These are phyloP conservation scores for Starmera quercuum DNA, from an alignment of 805 yeast genomes.

Conservation along the genomic window DNA sequence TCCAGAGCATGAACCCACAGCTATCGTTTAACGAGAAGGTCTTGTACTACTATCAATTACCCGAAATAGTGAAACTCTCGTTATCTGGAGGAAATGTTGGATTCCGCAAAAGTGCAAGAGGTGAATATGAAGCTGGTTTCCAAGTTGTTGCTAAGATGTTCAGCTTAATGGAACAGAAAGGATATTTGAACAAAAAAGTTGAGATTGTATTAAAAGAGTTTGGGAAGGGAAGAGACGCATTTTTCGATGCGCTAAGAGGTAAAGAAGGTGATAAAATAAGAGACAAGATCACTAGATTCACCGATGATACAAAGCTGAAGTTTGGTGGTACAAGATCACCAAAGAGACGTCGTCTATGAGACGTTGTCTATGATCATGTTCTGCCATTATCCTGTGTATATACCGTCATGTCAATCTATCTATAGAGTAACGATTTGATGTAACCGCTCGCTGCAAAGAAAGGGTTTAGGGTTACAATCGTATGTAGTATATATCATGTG, in stretches of 20 bases:
- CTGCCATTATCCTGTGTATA: too few species aligned
- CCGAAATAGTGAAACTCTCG: slow-evolving; percentile 63
- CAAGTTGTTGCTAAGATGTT: slow-evolving; percentile 75
- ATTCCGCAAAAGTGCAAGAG: slow-evolving; percentile 81
- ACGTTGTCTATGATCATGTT: too few species aligned
- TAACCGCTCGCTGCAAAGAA: too few species aligned
- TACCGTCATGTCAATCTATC: not conserved
- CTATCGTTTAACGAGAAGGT: slow-evolving; percentile 61
- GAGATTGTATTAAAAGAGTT: slow-evolving; percentile 76
- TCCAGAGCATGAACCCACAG: slow-evolving; percentile 45
- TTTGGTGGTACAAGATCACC: slow-evolving; percentile 92
- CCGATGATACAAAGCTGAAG: slow-evolving; percentile 75
- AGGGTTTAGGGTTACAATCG: too few species aligned
- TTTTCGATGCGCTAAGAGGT: slow-evolving; percentile 75
- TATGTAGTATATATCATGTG: too few species aligned
- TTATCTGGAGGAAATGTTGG: slow-evolving; percentile 83
- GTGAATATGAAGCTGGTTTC: slow-evolving; percentile 89
- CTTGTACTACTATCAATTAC: slow-evolving; percentile 69
- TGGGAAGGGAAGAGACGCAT: slow-evolving; percentile 88
- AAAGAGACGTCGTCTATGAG: slow-evolving; percentile 63
- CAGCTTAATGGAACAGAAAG: slow-evolving; percentile 57
- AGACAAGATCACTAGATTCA: slow-evolving; percentile 57
- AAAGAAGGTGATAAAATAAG: slow-evolving; percentile 75
- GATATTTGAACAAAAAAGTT: slow-evolving; percentile 48
- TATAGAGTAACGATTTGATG: too few species aligned